Evolutionary conservation across 164 flowering plant genomes (phyloP).

Genomic region (Vitis labrusca): DNA sequence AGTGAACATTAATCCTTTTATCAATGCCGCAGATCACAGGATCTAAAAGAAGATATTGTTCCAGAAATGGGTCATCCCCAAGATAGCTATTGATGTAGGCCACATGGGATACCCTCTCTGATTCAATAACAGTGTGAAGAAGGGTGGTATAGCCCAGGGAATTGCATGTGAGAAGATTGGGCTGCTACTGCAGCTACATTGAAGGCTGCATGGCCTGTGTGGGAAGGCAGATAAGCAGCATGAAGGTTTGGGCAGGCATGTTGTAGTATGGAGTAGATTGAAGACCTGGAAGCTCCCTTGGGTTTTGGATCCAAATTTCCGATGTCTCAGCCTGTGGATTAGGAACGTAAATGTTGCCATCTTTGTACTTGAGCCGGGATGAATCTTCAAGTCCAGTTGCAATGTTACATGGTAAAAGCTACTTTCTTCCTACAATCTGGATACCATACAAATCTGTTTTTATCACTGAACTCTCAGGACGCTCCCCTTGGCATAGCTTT

Average conservation of each 20-base stretch:
- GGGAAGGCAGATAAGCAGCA: slow-evolving; percentile 77
- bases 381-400: slow-evolving; percentile 77
- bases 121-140: slow-evolving; percentile 65
- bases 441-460: no score
- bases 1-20: no score
- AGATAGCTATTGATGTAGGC: slow-evolving; percentile 85
- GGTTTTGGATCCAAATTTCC: slow-evolving; percentile 86
- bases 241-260: slow-evolving; percentile 80
- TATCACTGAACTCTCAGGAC: no score
- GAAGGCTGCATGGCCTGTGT: slow-evolving; percentile 69
- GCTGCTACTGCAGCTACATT: slow-evolving; percentile 57
- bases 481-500: no score
- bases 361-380: slow-evolving; percentile 86
- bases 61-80: slow-evolving; percentile 76
- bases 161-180: slow-evolving; percentile 83
- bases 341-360: slow-evolving; percentile 72
- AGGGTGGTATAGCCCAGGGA: slow-evolving; percentile 71
- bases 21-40: slow-evolving; percentile 18
- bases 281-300: slow-evolving; percentile 66
- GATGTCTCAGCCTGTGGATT: slow-evolving; percentile 94
- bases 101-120: slow-evolving; percentile 80
- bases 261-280: slow-evolving; percentile 80
- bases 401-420: background rate
- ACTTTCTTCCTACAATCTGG: no score
- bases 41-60: slow-evolving; percentile 76